Conservation (phyloP, 129 eudicot genomes). For the Flaveria linearis region DNA sequence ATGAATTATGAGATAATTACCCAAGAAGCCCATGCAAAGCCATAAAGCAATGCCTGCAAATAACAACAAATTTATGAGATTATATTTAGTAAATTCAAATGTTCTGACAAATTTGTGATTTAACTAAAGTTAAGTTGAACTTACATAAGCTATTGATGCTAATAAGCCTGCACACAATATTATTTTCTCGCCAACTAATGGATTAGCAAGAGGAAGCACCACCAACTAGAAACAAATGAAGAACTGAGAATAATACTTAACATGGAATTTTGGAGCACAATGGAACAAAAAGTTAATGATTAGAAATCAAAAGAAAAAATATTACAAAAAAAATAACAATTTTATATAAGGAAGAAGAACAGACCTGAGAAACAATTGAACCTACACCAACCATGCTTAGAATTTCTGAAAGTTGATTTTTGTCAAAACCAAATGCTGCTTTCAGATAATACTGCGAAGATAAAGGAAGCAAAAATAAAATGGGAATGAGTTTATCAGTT, state of each 20-base stretch:
- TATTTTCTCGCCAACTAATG: slow-evolving; percentile 77
- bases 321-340: neutral
- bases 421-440: slow-evolving; percentile 88
- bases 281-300: neutral
- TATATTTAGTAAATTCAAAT: neutral
- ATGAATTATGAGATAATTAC: slow-evolving; percentile 41
- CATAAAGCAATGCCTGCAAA: slow-evolving; percentile 85
- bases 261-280: slow-evolving; percentile 10
- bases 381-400: slow-evolving; percentile 82
- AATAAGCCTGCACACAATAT: slow-evolving; percentile 72
- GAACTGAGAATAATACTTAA: neutral
- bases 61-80: slow-evolving; percentile 4
- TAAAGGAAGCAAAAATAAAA: neutral
- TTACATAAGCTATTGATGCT: slow-evolving; percentile 80
- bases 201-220: slow-evolving; percentile 87
- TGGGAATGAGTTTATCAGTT: neutral
- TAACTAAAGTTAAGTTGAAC: slow-evolving; percentile 22
- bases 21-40: slow-evolving; percentile 99
- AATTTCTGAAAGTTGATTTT: slow-evolving; percentile 89
- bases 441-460: slow-evolving; percentile 79
- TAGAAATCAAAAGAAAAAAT: neutral
- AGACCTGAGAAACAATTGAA: slow-evolving; percentile 92
- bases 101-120: neutral
- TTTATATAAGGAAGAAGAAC: slow-evolving; percentile 3
- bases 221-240: slow-evolving; percentile 52